phyloP scores from a whole-genome alignment of 2,329 filamentous ascomycete species.

The Fusarium sp. region DNA sequence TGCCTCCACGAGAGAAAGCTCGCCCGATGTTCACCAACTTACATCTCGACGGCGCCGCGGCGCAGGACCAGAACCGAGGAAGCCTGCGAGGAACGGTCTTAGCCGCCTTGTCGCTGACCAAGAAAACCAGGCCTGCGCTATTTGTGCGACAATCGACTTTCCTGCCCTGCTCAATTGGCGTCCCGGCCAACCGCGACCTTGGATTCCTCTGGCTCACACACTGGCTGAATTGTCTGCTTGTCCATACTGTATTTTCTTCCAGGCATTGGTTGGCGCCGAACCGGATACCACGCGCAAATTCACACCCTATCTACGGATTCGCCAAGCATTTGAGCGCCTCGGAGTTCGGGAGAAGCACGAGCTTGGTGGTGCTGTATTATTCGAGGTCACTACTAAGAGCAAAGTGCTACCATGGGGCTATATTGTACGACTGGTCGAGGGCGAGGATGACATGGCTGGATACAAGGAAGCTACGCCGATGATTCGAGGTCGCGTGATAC shows the following conservation, averaged over 20 bases:
- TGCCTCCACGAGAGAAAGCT: slow-evolving; percentile 42
- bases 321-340: slow-evolving; percentile 54
- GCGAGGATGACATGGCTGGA: slow-evolving; percentile 39
- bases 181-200: slow-evolving; percentile 51
- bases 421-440: slow-evolving; percentile 49
- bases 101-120: slow-evolving; percentile 48
- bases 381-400: slow-evolving; percentile 53
- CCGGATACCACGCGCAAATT: slow-evolving; percentile 50
- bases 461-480: slow-evolving; percentile 36
- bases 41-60: slow-evolving; percentile 46
- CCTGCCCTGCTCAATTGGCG: slow-evolving; percentile 52
- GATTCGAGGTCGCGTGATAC: slow-evolving; percentile 51
- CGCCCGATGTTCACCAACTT: slow-evolving; percentile 52
- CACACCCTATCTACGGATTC: slow-evolving; percentile 54
- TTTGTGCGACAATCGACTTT: slow-evolving; percentile 53
- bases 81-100: slow-evolving; percentile 45
- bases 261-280: slow-evolving; percentile 49
- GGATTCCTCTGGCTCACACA: slow-evolving; percentile 52
- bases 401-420: slow-evolving; percentile 54
- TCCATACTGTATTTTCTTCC: slow-evolving; percentile 56
- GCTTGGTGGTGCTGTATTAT: slow-evolving; percentile 51
- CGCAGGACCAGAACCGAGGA: slow-evolving; percentile 37
- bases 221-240: slow-evolving; percentile 47
- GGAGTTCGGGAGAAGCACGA: slow-evolving; percentile 53
- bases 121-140: slow-evolving; percentile 46